phyloP scores from a whole-genome alignment of 2,329 filamentous ascomycete genomes.

The Achaetomium macrosporum region DNA sequence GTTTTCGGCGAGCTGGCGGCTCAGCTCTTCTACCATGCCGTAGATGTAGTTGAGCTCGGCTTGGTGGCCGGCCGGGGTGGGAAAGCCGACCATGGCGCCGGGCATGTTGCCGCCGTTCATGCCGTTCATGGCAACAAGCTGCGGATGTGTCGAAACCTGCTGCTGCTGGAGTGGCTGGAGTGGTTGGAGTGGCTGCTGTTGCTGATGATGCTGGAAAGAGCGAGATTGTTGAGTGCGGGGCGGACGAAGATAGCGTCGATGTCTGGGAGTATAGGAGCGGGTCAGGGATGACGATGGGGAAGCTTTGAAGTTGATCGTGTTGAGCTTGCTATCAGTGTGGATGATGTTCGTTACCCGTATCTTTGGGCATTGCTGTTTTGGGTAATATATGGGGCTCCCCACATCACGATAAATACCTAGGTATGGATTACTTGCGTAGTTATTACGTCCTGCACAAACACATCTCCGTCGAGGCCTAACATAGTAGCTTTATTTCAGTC shows the following conservation, averaged over 20 bases:
- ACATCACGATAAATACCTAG: too few species aligned
- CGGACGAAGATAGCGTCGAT: neutral
- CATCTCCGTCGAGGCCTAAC: too few species aligned
- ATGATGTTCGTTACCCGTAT: too few species aligned
- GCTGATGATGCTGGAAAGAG: slow-evolving; percentile 6
- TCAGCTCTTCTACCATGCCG: slow-evolving; percentile 61
- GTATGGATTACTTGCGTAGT: too few species aligned
- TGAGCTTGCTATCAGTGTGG: too few species aligned
- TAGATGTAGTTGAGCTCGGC: slow-evolving; percentile 64
- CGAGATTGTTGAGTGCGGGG: slow-evolving; percentile 4
- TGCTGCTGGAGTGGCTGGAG: slow-evolving; percentile 17
- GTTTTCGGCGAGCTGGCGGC: slow-evolving; percentile 57
- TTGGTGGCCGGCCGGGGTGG: slow-evolving; percentile 62
- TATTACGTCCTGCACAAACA: too few species aligned
- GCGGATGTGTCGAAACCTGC: slow-evolving; percentile 11
- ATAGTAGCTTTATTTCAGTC: too few species aligned
- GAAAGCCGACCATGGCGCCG: slow-evolving; percentile 43
- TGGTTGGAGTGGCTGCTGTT: slow-evolving; percentile 1
- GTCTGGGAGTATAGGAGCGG: slow-evolving; percentile 8
- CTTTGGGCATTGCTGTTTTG: too few species aligned
- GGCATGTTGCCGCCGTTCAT: slow-evolving; percentile 45
- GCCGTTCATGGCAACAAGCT: slow-evolving; percentile 39
- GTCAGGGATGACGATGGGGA: slow-evolving; percentile 8
- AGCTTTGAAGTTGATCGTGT: slow-evolving; percentile 19
- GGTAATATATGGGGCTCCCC: too few species aligned